phyloP scores from a whole-genome alignment of 352 stramenopile genomes.

The Phytophthora niederhauseri region DNA sequence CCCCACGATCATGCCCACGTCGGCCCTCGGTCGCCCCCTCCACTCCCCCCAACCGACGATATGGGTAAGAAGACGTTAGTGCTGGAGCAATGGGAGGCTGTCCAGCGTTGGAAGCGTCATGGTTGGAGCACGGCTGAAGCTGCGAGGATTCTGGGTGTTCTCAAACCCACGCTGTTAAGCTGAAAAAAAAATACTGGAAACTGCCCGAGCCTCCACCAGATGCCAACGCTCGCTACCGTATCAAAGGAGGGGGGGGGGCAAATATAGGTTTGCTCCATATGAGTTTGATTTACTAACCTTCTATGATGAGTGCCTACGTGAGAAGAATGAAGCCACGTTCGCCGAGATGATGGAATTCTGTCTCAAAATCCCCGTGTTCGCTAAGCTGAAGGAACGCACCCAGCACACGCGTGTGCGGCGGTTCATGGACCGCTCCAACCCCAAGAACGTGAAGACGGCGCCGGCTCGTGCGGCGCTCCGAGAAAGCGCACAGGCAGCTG shows the following conservation, averaged over 20 bases:
- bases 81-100: background rate
- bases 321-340: background rate
- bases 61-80: background rate
- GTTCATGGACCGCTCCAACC: background rate
- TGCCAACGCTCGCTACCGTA: background rate
- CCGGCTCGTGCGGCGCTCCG: no score
- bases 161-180: background rate
- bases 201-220: background rate
- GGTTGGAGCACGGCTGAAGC: background rate
- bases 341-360: background rate
- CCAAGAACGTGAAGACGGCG: background rate
- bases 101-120: background rate
- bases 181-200: background rate
- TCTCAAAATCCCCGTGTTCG: background rate
- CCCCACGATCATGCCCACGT: slow-evolving; percentile 4
- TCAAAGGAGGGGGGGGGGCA: background rate
- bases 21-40: background rate
- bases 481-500: no score
- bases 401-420: background rate
- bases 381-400: background rate
- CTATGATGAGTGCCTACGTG: background rate
- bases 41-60: no score
- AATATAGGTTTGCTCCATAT: background rate
- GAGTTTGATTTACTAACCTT: background rate
- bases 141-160: no score